Base-by-base conservation (phyloP, 768 basidiomycete genomes). In the Mrakia frigida region DNA sequence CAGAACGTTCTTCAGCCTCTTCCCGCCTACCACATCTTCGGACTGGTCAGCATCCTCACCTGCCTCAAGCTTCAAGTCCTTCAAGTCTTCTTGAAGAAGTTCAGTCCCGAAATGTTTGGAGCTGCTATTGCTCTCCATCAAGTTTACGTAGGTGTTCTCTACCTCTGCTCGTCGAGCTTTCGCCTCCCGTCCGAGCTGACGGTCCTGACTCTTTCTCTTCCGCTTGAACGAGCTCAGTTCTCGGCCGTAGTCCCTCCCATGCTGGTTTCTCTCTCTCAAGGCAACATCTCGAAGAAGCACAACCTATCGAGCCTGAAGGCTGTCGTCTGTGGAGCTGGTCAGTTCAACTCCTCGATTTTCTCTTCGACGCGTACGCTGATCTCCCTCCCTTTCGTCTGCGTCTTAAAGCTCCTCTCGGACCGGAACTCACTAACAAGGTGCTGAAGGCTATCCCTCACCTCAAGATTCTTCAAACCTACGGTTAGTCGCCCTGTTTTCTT, bases 81-180 rank as follows among this genome's bases (percentile, higher is more conserved):
- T 9, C 52, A 52, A 25, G 52, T 72, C 33, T 31, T 72, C 35
- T 35, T 90, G 81, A 82, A 87, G 0, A 87, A 87, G 39, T 96
- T 94, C 81, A 90, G 93, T 77, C 90, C 91, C 0, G 84, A 84
- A 0, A 81, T 84, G 71, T 92, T 92, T 80, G 90, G 91, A 78
- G 84, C 85, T 18, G 85, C 56, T 25, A 56, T 25, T 25, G 23
- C 28, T 16, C 25, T 9, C 4, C 56, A 25, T 11, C 56, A 11
- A 9, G 25, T 56, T 25, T n/a, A n/a, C 56, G 56, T 56, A 7
- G 16, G 23, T 52, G 6, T 16, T 14, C 23, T 50, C 46, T 50
- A 4, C 3, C 6, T 21, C 18, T 21, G 16, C 46, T 3, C 46
- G 2, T 50, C 46, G 46, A 50, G 46, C 21, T 21, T 18, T 18